These are phyloP conservation scores for Suillus subluteus DNA, from an alignment of 768 basidiomycete genomes.

Conservation along the genomic window DNA sequence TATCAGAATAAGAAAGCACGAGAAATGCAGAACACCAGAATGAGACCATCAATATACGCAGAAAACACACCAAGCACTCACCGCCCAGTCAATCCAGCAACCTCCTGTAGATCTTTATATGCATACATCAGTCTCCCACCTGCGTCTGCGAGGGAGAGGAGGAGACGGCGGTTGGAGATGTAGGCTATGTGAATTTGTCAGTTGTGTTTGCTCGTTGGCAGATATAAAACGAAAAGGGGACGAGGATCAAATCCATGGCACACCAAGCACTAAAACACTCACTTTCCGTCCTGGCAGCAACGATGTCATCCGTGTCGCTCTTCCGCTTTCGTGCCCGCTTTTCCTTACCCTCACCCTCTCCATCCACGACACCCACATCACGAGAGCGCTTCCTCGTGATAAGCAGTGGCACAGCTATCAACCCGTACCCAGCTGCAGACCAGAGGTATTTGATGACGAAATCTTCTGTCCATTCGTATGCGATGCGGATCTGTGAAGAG, in stretches of 20 bases:
- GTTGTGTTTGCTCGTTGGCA: not conserved
- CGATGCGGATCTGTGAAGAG: constrained; percentile 71
- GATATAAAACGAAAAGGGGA: not conserved
- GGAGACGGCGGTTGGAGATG: constrained; percentile 88
- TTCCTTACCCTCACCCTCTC: constrained; percentile 21
- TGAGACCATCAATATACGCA: not conserved
- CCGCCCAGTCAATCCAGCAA: constrained; percentile 87
- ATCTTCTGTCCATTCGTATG: constrained; percentile 96
- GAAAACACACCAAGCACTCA: constrained; percentile 7
- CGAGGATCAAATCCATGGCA: not conserved
- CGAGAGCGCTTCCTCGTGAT: constrained; percentile 53
- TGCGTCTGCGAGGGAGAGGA: constrained; percentile 95
- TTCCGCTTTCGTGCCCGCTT: constrained; percentile 9
- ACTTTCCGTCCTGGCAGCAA: constrained; percentile 58
- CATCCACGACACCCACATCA: constrained; percentile 13
- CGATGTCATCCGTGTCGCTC: constrained; percentile 32
- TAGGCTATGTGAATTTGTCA: constrained; percentile 54
- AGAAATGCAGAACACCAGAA: not conserved
- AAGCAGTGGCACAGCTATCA: constrained; percentile 90
- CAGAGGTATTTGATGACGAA: constrained; percentile 96
- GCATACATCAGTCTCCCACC: constrained; percentile 96
- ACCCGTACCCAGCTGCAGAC: constrained; percentile 89
- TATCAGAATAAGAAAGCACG: not conserved
- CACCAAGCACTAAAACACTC: constrained; percentile 12
- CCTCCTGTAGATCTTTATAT: constrained; percentile 90